Evolutionary conservation across 208 protist species (phyloP).

Genomic region (Trichomonas tenax): DNA sequence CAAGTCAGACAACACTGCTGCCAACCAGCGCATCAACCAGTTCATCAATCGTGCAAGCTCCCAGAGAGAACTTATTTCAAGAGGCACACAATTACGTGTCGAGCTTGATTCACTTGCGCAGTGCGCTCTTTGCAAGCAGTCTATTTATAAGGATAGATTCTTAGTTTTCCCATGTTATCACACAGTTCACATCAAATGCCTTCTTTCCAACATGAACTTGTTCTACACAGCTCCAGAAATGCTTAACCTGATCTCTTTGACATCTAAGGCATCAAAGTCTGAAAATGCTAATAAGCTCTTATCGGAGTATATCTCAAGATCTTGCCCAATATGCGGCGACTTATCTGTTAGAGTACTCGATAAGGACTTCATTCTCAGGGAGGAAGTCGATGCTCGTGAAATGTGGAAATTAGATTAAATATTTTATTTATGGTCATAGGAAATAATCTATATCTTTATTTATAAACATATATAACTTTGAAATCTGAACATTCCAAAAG

Average conservation of each 20-base stretch:
- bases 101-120: background rate
- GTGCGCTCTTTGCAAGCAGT: background rate
- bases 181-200: background rate
- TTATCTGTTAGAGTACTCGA: background rate
- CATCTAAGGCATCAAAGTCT: background rate
- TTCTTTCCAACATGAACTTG: background rate
- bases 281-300: background rate
- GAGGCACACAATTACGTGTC: background rate
- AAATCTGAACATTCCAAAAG: too few species aligned
- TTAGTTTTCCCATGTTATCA: background rate
- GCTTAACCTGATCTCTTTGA: background rate
- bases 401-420: background rate
- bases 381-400: background rate
- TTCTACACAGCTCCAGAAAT: background rate
- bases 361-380: background rate
- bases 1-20: background rate
- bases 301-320: background rate
- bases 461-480: too few species aligned
- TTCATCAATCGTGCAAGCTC: background rate
- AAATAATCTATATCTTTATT: too few species aligned
- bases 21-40: background rate
- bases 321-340: background rate
- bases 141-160: background rate
- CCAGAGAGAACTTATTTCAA: background rate
- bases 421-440: background rate